Base-by-base conservation (phyloP, 352 stramenopile species). In the Phytopythium mirpurense region DNA sequence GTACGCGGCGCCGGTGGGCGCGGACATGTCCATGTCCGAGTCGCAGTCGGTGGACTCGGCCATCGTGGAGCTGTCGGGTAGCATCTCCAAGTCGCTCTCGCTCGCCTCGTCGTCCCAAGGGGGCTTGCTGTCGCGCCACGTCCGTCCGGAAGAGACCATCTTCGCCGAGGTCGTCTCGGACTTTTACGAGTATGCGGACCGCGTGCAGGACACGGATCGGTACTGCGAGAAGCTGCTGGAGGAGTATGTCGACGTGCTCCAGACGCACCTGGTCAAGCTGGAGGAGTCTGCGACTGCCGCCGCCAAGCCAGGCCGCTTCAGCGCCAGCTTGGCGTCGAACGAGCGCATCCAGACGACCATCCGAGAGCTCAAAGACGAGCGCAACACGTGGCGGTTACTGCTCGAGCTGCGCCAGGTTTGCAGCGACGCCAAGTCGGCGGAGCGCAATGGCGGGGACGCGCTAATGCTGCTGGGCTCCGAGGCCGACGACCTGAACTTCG, bases 371-470 rank as follows among this genome's bases (percentile, higher is more conserved):
- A 60, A 72, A 0, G 75, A 94, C 50, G 84, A 94, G 35, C 73
- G 84, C 34, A 94, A 94, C 35, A 91, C 84, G n/a, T 94, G 84
- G 84, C 67, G 77, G 12, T 49, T 94, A 32, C 47, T 92, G 27
- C 86, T 83, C 51, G 79, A 91, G 45, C 60, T 94, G 32, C 78
- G 82, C 12, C 65, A 78, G 27, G 81, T 91, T 31, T 90, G 78
- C 54, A 68, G 56, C 14, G 36, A 42, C 3, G 9, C 46, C 0
- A 52, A 62, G 53, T 56, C 54, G 2, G 56, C 44, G 16, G 61
- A 65, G 38, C 53, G 70, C 8, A 62, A 66, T 27, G 55, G 11
- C 12, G 63, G 73, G n/a, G 61, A 72, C 43, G 60, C 49, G 38
- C 67, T 63, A 51, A 88, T 72, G 56, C 66, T 86, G 64, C 45